phyloP scores from a whole-genome alignment of 1,284 basidiomycete genomes.

The Mycena citricolor region DNA sequence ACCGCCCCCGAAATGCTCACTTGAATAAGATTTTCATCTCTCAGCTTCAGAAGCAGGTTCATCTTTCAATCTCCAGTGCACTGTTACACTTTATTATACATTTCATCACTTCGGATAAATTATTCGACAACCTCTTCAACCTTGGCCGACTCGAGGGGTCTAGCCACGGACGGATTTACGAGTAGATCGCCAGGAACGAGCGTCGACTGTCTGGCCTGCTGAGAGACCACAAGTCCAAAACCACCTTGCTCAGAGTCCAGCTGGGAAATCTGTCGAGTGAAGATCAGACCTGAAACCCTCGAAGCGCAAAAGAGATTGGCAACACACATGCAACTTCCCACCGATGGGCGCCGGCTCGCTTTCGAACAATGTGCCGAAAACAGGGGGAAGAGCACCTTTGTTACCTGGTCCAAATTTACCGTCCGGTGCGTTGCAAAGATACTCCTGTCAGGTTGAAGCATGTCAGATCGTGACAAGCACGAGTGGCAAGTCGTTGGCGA shows the following conservation, averaged over 20 bases:
- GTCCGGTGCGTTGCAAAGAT: constrained; percentile 52
- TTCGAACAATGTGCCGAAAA: constrained; percentile 51
- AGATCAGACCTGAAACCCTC: too few species aligned
- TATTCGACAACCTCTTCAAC: constrained; percentile 9
- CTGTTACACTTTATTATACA: too few species aligned
- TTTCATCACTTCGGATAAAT: too few species aligned
- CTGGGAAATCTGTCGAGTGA: constrained; percentile 12
- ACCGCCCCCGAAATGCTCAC: too few species aligned
- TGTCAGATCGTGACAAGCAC: constrained; percentile 30
- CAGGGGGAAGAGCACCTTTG: constrained; percentile 38
- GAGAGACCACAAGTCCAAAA: constrained; percentile 22
- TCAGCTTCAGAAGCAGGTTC: too few species aligned
- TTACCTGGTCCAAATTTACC: constrained; percentile 33
- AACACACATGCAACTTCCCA: constrained; percentile 39
- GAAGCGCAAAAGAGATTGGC: not conserved
- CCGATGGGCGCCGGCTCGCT: constrained; percentile 48
- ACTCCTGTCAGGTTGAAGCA: constrained; percentile 41
- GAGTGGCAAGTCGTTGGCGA: constrained; percentile 10
- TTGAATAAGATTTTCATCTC: too few species aligned
- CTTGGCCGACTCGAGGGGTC: constrained; percentile 6
- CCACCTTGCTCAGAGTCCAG: constrained; percentile 16
- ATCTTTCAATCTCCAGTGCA: too few species aligned
- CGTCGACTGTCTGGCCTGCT: constrained; percentile 14
- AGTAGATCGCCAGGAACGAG: constrained; percentile 14
- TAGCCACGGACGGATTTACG: constrained; percentile 7